Conservation (phyloP, 176 grass and related monocot genomes). For the Paspalum notatum region DNA sequence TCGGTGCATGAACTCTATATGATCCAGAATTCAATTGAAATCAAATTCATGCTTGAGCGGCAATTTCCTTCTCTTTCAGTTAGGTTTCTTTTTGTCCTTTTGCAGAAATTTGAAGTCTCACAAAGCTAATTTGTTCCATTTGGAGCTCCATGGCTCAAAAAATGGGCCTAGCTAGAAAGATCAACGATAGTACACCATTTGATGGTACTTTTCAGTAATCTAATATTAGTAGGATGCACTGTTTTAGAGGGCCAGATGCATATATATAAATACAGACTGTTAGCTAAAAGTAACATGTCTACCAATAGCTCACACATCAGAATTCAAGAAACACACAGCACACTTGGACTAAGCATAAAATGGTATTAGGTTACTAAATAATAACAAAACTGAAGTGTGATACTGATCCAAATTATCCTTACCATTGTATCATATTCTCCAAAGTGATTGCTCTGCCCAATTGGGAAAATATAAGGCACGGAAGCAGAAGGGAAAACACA, state of each 20-base stretch:
- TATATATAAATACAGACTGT: not conserved
- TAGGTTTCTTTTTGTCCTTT: not conserved
- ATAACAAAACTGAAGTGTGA: not conserved
- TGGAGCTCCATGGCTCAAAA: slow-evolving; percentile 8
- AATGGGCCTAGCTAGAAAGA: not conserved
- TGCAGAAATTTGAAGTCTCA: not conserved
- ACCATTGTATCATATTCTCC: slow-evolving; percentile 86
- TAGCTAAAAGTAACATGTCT: not conserved
- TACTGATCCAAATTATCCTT: slow-evolving; percentile 35
- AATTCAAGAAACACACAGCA: not conserved
- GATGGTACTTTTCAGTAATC: not conserved
- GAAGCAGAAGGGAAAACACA: slow-evolving; percentile 97
- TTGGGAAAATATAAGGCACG: slow-evolving; percentile 98
- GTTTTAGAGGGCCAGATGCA: not conserved
- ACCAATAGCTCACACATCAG: slow-evolving; percentile 4
- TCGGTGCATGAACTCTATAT: too few relatives aligned
- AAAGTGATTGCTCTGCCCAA: slow-evolving; percentile 85
- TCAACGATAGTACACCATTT: not conserved
- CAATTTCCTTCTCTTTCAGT: not conserved
- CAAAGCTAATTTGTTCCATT: not conserved
- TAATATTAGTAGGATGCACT: not conserved
- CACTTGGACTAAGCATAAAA: not conserved
- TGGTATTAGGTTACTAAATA: not conserved
- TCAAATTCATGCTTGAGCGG: slow-evolving; percentile 4
- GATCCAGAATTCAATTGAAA: not conserved